Evolutionary conservation across 2,329 filamentous ascomycete genomes (phyloP).

Genomic region (Botrytis squamosa): DNA sequence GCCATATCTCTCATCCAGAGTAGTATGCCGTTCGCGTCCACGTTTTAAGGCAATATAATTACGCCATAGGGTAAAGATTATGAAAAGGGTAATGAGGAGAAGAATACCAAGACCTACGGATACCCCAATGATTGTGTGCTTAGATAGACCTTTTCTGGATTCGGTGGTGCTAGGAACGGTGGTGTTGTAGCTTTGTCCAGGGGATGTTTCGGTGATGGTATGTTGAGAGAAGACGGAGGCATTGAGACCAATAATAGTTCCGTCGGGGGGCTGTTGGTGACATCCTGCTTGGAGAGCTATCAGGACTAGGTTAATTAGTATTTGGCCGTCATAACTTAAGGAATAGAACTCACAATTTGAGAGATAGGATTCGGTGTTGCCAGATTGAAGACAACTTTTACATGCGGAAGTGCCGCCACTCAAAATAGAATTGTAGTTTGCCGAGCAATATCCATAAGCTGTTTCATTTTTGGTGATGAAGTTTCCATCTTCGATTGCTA

Average conservation of each 20-base stretch:
- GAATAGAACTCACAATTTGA: constrained; percentile 27
- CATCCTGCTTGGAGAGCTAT: constrained; percentile 31
- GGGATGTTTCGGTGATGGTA: constrained; percentile 30
- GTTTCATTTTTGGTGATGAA: constrained; percentile 26
- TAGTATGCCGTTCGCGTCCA: not conserved
- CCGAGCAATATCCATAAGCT: constrained; percentile 35
- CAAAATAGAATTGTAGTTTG: constrained; percentile 28
- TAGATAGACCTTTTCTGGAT: constrained; percentile 26
- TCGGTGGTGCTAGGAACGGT: constrained; percentile 8
- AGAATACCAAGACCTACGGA: constrained; percentile 27
- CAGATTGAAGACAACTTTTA: constrained; percentile 24
- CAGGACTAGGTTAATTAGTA: constrained; percentile 1
- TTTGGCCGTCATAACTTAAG: not conserved
- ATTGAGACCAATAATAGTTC: constrained; percentile 31
- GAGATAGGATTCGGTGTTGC: constrained; percentile 24
- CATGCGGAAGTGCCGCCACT: constrained; percentile 21
- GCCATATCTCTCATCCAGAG: constrained; percentile 11
- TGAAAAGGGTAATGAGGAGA: constrained; percentile 21
- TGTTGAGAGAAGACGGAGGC: constrained; percentile 33
- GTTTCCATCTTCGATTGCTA: constrained; percentile 32
- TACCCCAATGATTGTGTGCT: constrained; percentile 34
- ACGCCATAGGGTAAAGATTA: constrained; percentile 2
- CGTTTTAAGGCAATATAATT: not conserved
- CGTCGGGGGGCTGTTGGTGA: constrained; percentile 29
- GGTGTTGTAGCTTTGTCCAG: constrained; percentile 23